Evolutionary conservation across 192 early-diverging fungal species (phyloP).

Genomic region (Coemansia asiatica): DNA sequence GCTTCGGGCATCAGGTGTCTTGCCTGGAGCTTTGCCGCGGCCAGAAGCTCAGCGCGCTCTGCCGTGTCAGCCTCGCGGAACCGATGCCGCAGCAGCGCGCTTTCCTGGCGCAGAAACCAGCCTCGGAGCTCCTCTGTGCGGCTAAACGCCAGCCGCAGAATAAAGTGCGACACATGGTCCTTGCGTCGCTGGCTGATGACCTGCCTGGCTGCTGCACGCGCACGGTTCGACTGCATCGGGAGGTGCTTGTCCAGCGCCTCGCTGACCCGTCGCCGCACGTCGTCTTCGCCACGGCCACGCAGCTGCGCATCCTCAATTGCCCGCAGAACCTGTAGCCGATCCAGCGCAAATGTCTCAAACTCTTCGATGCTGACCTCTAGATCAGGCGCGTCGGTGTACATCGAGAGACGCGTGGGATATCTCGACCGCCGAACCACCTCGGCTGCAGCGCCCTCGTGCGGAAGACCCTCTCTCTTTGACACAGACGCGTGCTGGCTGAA

Average conservation of each 20-base stretch:
- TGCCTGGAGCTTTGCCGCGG: conserved; percentile 26
- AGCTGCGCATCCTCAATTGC: conserved; percentile 79
- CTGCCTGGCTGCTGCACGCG: conserved; percentile 40
- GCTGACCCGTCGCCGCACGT: conserved; percentile 58
- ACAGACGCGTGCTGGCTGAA: conserved; percentile 35
- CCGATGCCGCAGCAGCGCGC: conserved; percentile 63
- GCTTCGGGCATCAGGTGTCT: conserved; percentile 17
- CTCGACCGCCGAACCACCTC: conserved; percentile 53
- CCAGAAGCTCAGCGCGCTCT: conserved; percentile 43
- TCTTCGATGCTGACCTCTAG: conserved; percentile 56
- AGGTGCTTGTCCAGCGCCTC: conserved; percentile 61
- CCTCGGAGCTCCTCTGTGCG: conserved; percentile 67
- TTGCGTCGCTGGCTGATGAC: conserved; percentile 67
- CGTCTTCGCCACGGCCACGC: conserved; percentile 63
- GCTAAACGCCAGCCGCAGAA: conserved; percentile 71
- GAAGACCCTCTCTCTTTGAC: conserved; percentile 16
- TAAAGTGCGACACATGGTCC: conserved; percentile 82
- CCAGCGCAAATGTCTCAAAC: conserved; percentile 55
- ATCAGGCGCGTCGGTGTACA: conserved; percentile 44
- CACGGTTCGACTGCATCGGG: conserved; percentile 61
- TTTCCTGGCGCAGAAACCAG: conserved; percentile 77
- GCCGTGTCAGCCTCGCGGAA: conserved; percentile 57
- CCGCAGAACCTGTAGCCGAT: conserved; percentile 70
- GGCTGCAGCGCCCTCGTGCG: conserved; percentile 19
- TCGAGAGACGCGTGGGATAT: conserved; percentile 41